Conservation (phyloP, 1,139 yeast species). For the Maudiozyma humilis region DNA sequence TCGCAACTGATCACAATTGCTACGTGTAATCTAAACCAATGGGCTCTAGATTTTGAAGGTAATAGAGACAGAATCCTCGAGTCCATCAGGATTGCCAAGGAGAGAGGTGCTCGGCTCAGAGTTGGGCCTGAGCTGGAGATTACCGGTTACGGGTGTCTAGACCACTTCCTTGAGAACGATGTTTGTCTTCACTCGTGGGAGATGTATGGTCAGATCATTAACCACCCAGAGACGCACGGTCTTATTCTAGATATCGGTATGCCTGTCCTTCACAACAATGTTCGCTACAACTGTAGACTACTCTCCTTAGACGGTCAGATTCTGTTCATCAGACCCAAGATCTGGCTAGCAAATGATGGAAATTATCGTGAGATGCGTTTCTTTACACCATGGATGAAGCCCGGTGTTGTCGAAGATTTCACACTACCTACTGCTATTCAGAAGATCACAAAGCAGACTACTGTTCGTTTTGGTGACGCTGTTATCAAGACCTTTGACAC, state of each 20-base stretch:
- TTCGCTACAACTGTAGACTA: slow-evolving; percentile 85
- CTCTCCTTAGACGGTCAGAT: slow-evolving; percentile 73
- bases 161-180: slow-evolving; percentile 89
- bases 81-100: slow-evolving; percentile 70
- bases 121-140: slow-evolving; percentile 97
- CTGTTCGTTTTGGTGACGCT: slow-evolving; percentile 84
- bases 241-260: slow-evolving; percentile 86
- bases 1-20: slow-evolving; percentile 50
- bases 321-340: slow-evolving; percentile 79
- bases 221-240: slow-evolving; percentile 57
- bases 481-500: slow-evolving; percentile 77
- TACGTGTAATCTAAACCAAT: slow-evolving; percentile 78
- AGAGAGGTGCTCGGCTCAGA: slow-evolving; percentile 66
- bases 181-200: slow-evolving; percentile 90
- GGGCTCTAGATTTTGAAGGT: slow-evolving; percentile 98
- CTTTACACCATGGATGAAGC: slow-evolving; percentile 87
- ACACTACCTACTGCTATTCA: slow-evolving; percentile 63
- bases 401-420: slow-evolving; percentile 63
- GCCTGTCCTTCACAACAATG: slow-evolving; percentile 82
- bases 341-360: slow-evolving; percentile 93
- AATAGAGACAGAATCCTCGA: slow-evolving; percentile 83
- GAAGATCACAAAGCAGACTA: slow-evolving; percentile 52
- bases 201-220: slow-evolving; percentile 69
- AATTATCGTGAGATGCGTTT: slow-evolving; percentile 96
- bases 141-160: slow-evolving; percentile 92